Base-by-base conservation (phyloP, 345 rosid species). In the Chamaenerion angustifolium region DNA sequence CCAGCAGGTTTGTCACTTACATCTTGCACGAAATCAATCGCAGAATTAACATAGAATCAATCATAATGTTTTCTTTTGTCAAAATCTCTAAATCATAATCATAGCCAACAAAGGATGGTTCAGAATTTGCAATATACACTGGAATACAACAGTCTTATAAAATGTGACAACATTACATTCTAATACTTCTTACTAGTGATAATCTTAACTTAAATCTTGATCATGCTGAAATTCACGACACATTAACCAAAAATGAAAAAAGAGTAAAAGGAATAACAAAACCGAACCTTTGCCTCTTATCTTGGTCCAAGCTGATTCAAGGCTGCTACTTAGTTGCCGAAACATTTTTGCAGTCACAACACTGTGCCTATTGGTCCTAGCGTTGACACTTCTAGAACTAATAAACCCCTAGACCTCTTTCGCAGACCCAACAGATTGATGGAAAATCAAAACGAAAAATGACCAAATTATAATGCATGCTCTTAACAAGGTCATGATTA, bases 221-320 rank as follows among this genome's bases (percentile, higher is more conserved):
- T 13, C 14, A 16, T 4, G 16, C 43, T 12, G 15, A 2, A 31
- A 50, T 31, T 16, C 0, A 11, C 10, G 10, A 8, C 11, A 12
- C 40, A 23, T 14, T 27, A 12, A 12, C 27, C 13, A 3, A 27
- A 35, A 12, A 7, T 10, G 17, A 19, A 9, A 17, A 10, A 19
- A 11, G 18, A 49, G 10, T 49, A n/a, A n/a, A n/a, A n/a, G n/a
- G n/a, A n/a, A n/a, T n/a, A n/a, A n/a, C n/a, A n/a, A n/a, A n/a
- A n/a, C 0, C 21, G 42, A 65, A 92, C 96, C 98, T 83, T 71
- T 87, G 56, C 96, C 98, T 79, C 77, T 92, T 61, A 92, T 95
- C 76, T 82, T 92, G 72, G 57, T 83, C 98, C 98, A 92, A 68
- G 98, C 95, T 45, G 96, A 60, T 50, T 92, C 98, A 11, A 92